Percentiles rank a stretch among this genome's conserved stretches.
phyloP scores from a whole-genome alignment of 176 grass and related monocot genomes.

The Bonia amplexicaulis region DNA sequence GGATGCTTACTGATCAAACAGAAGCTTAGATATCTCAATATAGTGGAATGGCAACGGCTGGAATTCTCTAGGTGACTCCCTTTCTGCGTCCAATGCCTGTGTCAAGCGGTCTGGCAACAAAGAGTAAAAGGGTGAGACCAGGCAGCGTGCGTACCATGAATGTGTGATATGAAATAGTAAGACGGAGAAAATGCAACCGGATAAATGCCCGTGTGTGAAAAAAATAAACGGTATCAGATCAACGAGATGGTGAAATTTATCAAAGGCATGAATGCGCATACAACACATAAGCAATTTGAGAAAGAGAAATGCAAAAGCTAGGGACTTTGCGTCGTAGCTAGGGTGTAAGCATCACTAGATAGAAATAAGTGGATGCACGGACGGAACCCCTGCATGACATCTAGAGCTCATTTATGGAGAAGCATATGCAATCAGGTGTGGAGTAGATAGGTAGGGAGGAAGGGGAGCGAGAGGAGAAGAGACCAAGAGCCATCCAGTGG shows the following conservation, averaged over 20 bases:
- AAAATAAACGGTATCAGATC: background rate
- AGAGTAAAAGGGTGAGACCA: background rate
- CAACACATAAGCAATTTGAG: background rate
- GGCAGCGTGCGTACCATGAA: background rate
- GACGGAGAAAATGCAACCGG: background rate
- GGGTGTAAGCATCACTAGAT: background rate
- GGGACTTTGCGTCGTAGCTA: background rate
- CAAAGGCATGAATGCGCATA: background rate
- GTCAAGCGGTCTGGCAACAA: conserved; percentile 73
- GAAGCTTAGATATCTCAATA: conserved; percentile 86
- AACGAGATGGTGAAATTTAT: background rate
- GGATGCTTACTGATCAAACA: conserved; percentile 78
- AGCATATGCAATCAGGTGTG: background rate
- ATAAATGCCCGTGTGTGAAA: background rate
- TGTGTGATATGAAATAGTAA: background rate
- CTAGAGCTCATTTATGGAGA: background rate
- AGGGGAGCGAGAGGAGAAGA: background rate
- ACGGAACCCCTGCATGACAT: background rate
- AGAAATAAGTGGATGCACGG: background rate
- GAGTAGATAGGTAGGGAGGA: background rate
- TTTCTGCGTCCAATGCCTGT: conserved; percentile 79
- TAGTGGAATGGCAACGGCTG: conserved; percentile 94
- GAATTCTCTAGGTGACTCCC: conserved; percentile 91
- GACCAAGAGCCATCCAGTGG: conserved; percentile 44
- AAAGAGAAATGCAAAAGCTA: background rate